Conservation (phyloP, 2,329 filamentous ascomycete species). For the Aspergillus nomiae region DNA sequence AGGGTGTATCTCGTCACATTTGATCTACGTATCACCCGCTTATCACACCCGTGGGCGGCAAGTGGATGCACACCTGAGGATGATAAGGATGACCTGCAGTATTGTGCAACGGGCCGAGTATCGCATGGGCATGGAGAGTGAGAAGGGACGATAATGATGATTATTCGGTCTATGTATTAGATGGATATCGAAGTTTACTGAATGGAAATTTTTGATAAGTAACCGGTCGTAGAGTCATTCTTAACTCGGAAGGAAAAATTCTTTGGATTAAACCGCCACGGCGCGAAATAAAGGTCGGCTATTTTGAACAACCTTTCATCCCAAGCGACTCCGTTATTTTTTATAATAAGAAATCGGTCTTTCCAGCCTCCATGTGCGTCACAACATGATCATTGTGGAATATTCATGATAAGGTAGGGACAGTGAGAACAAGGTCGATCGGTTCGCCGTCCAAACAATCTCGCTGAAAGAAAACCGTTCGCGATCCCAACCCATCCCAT, state of each 20-base stretch:
- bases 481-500: constrained; percentile 43
- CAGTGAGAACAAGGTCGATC: constrained; percentile 41
- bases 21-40: neutral
- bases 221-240: constrained; percentile 26
- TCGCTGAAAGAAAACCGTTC: constrained; percentile 42
- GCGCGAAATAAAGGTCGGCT: constrained; percentile 44
- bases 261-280: constrained; percentile 48
- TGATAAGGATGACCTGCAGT: neutral
- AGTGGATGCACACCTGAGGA: neutral
- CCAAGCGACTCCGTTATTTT: constrained; percentile 43
- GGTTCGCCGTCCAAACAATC: constrained; percentile 41
- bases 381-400: constrained; percentile 36
- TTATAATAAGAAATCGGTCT: constrained; percentile 37
- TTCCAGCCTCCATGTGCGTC: constrained; percentile 36
- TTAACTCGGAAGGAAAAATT: constrained; percentile 36
- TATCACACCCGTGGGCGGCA: neutral
- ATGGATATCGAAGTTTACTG: neutral
- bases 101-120: neutral
- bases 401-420: constrained; percentile 36
- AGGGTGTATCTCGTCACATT: neutral
- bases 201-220: constrained; percentile 4
- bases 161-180: neutral
- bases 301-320: constrained; percentile 46
- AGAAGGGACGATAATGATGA: neutral
- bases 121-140: neutral